Percentiles rank a stretch among this genome's conserved stretches.
Conservation (phyloP, 169 alveolate genomes). For the Plasmodium reichenowi region DNA sequence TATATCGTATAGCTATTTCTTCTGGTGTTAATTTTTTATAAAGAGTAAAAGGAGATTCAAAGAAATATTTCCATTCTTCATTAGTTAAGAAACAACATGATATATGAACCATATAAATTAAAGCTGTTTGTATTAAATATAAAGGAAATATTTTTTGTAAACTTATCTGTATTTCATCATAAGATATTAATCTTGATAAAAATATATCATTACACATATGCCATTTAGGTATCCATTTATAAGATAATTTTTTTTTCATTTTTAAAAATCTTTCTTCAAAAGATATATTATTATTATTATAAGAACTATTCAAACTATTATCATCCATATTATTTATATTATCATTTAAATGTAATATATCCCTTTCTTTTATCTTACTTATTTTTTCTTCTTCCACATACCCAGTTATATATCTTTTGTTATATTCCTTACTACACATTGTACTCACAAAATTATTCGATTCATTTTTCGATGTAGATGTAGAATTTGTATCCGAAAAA, state of each 20-base stretch:
- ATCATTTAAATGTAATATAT: not conserved
- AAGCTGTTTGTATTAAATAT: constrained; percentile 69
- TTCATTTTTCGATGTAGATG: not conserved
- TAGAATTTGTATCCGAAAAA: constrained; percentile 13
- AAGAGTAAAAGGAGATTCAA: constrained; percentile 47
- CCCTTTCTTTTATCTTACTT: not conserved
- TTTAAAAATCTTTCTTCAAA: constrained; percentile 23
- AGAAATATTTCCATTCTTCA: constrained; percentile 73
- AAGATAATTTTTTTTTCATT: constrained; percentile 49
- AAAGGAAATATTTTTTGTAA: constrained; percentile 58
- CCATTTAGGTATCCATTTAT: constrained; percentile 75
- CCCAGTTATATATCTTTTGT: not conserved
- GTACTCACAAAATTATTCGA: not conserved
- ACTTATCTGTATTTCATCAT: constrained; percentile 74
- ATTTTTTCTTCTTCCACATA: not conserved
- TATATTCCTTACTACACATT: not conserved
- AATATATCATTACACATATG: constrained; percentile 75
- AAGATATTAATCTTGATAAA: constrained; percentile 73
- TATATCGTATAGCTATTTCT: constrained; percentile 69
- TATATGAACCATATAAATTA: constrained; percentile 73
- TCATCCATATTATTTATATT: not conserved
- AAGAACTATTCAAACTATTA: not conserved
- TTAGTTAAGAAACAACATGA: constrained; percentile 53
- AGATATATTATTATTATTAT: not conserved
- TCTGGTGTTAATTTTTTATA: constrained; percentile 74